A percentile compares a stretch with the other conserved stretches of the same genome.
These are phyloP conservation scores for Selaginella moellendorffii DNA, from an alignment of 75 land plant species.

Conservation along the genomic window DNA sequence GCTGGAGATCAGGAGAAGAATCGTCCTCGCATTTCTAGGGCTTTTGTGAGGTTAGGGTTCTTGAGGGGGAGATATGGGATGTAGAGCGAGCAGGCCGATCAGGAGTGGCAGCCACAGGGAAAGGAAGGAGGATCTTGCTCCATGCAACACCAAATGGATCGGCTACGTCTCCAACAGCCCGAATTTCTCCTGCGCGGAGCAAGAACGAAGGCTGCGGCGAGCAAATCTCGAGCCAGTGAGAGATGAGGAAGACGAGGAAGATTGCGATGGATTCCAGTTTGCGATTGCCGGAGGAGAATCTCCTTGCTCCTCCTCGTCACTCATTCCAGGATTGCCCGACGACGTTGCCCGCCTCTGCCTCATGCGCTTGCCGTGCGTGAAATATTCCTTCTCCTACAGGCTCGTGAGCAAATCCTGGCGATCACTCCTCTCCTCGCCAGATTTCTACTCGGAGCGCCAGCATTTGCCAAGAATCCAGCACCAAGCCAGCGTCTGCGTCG, in stretches of 20 bases:
- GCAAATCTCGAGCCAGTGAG: slow-evolving; percentile 7
- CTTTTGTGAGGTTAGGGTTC: no score
- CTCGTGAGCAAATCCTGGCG: slow-evolving; percentile 12
- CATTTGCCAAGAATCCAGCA: slow-evolving; percentile 9
- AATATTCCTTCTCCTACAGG: slow-evolving; percentile 12
- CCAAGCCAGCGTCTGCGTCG: slow-evolving; percentile 16
- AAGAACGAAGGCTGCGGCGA: slow-evolving; percentile 11
- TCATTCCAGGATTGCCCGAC: slow-evolving; percentile 19
- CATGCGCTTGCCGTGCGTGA: slow-evolving; percentile 17
- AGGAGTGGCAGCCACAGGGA: no score
- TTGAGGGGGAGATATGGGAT: no score
- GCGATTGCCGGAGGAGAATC: neutral
- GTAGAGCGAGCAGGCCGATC: no score
- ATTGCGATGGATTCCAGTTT: slow-evolving; percentile 4
- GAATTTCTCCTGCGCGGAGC: slow-evolving; percentile 12
- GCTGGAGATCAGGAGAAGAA: no score
- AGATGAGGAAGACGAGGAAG: slow-evolving; percentile 4
- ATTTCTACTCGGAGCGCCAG: slow-evolving; percentile 9
- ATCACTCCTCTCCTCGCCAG: slow-evolving; percentile 14
- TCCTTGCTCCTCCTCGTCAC: neutral
- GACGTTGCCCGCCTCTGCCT: slow-evolving; percentile 18
- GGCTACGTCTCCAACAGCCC: no score
- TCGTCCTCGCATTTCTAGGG: no score
- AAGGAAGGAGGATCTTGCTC: no score
- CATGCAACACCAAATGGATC: no score